A percentile compares a stretch with the other conserved stretches of the same genome.
Conservation (phyloP, 768 basidiomycete genomes). For the Tricholomella constricta region DNA sequence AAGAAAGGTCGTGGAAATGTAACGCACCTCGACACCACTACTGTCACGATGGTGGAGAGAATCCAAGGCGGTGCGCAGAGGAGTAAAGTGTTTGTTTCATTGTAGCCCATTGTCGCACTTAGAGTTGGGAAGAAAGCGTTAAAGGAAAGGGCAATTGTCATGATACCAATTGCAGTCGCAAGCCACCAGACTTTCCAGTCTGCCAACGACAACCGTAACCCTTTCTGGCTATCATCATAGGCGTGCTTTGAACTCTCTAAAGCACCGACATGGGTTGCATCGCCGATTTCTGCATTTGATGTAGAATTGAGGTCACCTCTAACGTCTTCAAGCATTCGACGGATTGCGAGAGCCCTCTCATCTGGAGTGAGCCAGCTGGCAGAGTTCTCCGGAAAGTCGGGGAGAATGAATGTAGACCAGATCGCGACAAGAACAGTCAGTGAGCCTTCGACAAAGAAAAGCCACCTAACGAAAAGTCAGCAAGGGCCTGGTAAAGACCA, state of each 20-base stretch:
- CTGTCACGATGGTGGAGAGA: slow-evolving; percentile 62
- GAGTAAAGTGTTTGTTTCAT: slow-evolving; percentile 63
- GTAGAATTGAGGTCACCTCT: slow-evolving; percentile 53
- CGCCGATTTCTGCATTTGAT: slow-evolving; percentile 23
- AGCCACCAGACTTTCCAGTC: slow-evolving; percentile 91
- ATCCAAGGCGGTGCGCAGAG: slow-evolving; percentile 84
- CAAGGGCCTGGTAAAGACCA: background rate
- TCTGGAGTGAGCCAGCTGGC: slow-evolving; percentile 59
- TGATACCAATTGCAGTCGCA: slow-evolving; percentile 58
- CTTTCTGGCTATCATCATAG: slow-evolving; percentile 34
- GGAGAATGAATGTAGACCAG: slow-evolving; percentile 66
- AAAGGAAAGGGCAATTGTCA: slow-evolving; percentile 69
- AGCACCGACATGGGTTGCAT: background rate
- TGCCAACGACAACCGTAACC: slow-evolving; percentile 61
- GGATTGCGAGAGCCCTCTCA: slow-evolving; percentile 61
- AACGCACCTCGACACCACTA: slow-evolving; percentile 49
- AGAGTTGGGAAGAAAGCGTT: slow-evolving; percentile 83
- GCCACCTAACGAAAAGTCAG: slow-evolving; percentile 50
- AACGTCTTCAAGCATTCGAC: slow-evolving; percentile 68
- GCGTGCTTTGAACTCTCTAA: background rate
- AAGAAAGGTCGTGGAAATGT: background rate
- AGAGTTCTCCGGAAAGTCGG: slow-evolving; percentile 76
- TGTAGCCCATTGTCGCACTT: slow-evolving; percentile 70
- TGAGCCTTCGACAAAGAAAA: slow-evolving; percentile 75
- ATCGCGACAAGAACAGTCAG: slow-evolving; percentile 59